Conservation (phyloP, 495 filamentous ascomycete genomes). For the Trichoderma gamsii region DNA sequence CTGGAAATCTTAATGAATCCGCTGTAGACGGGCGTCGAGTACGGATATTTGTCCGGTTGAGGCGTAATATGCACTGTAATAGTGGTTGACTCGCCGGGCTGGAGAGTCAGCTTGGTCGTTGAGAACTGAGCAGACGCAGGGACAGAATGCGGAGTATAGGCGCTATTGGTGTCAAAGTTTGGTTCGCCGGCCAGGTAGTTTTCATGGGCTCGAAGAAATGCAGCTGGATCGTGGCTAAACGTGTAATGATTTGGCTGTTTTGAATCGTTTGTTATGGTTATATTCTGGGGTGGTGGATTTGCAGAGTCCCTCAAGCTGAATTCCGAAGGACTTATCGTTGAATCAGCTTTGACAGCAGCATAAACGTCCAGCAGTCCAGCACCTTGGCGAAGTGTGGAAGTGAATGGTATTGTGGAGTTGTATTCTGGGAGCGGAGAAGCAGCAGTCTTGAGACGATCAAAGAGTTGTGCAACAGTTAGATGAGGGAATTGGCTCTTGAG, state of each 20-base stretch:
- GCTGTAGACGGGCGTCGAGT: not conserved
- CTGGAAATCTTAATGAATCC: not conserved
- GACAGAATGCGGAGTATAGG: not conserved
- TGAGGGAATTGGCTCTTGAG: constrained; percentile 26
- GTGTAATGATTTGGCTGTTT: not conserved
- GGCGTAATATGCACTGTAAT: not conserved
- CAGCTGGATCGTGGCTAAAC: not conserved
- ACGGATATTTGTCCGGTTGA: not conserved
- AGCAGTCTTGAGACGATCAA: constrained; percentile 24
- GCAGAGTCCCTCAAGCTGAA: constrained; percentile 3
- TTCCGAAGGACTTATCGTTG: constrained; percentile 7
- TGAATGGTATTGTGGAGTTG: constrained; percentile 18
- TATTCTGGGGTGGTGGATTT: not conserved
- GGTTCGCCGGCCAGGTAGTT: not conserved
- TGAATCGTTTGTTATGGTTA: constrained; percentile 5
- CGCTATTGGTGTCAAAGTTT: not conserved
- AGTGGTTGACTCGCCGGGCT: not conserved
- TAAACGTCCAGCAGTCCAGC: constrained; percentile 29
- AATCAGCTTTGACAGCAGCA: constrained; percentile 24
- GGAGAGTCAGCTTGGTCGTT: not conserved
- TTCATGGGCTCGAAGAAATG: not conserved
- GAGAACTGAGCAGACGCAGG: not conserved
- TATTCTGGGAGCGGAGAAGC: constrained; percentile 21
- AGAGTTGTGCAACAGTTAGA: constrained; percentile 21
- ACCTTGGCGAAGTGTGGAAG: constrained; percentile 23